Conservation (phyloP, 2,329 filamentous ascomycete genomes). For the Fusarium avenaceum region DNA sequence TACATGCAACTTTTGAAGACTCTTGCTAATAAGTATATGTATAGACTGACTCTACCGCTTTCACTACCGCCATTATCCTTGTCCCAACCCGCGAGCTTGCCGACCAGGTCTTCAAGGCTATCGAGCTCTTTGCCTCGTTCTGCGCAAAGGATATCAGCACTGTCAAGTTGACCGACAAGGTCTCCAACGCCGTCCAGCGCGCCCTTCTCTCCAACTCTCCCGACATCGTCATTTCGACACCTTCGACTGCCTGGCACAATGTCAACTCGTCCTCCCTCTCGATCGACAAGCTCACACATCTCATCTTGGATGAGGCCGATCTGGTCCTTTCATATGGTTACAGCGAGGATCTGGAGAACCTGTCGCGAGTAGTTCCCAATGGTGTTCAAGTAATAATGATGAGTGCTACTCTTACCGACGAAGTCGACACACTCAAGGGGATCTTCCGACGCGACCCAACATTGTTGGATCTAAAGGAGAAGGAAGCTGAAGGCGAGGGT, state of each 20-base stretch:
- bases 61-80: conserved; percentile 84
- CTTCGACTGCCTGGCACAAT: conserved; percentile 84
- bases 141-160: conserved; percentile 86
- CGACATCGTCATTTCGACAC: conserved; percentile 92
- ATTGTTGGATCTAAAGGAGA: conserved; percentile 84
- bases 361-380: conserved; percentile 83
- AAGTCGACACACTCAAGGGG: conserved; percentile 86
- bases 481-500: conserved; percentile 80
- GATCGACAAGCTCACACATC: conserved; percentile 77
- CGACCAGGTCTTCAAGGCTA: conserved; percentile 85
- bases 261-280: conserved; percentile 75
- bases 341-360: conserved; percentile 85
- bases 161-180: conserved; percentile 90
- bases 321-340: conserved; percentile 95
- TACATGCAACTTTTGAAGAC: neutral
- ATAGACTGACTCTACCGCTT: conserved; percentile 64
- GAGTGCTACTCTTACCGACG: conserved; percentile 90
- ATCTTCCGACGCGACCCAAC: conserved; percentile 88
- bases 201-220: conserved; percentile 87
- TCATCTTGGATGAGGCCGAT: conserved; percentile 96
- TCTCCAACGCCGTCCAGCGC: conserved; percentile 88
- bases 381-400: conserved; percentile 92
- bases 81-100: conserved; percentile 96
- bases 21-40: conserved; percentile 19
- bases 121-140: conserved; percentile 82